Evolutionary conservation across 2,329 filamentous ascomycete species (phyloP), one percentile per base, ranked within the genome.

Genomic region (Epichloe scottii): DNA sequence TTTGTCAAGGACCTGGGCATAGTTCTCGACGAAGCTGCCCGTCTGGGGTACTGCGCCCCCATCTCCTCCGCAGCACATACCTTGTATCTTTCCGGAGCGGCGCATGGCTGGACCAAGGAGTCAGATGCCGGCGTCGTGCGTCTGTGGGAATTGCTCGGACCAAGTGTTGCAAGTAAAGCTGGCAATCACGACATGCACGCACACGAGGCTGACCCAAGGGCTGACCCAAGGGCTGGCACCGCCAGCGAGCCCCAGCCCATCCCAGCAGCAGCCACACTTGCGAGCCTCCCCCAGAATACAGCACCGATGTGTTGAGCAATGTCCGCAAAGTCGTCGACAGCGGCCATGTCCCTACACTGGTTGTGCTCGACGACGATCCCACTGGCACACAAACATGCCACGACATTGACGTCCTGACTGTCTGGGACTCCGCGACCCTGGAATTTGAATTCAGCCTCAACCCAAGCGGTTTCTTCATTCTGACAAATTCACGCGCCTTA

Each of bases 351-450:
- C 64, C 66, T 12, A 58, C 64, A 8, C 62, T 71, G 6, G 67
- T 75, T 4, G 67, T 67, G 0, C 64, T 75, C 4, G 77, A 79
- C 51, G 77, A 80, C 54, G 77, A 80, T 52, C 77, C 77, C 34
- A 81, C 77, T 0, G 77, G 77, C 17, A 81, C 77, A 0, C 78
- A 81, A 57, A 81, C 78, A 4, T 79, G 76, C 60, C 75, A 80
- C 58, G 71, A 75, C 55, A 75, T 81, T 54, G 63, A 69, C 49
- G 76, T 81, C 3, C 64, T 81, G 33, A 76, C 75, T 3, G 71
- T 73, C 1, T 80, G 76, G 76, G 71, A 75, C 53, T 57, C 68
- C 7, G 56, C 63, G 1, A 73, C 70, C 0, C 64, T 80, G 3
- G 61, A 62, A 4, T 53, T 62, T 3, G 72, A 78, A 56, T 73